A percentile compares a stretch with the other conserved stretches of the same genome.
These are phyloP conservation scores for Coniochaeta prunicola DNA, from an alignment of 2,329 filamentous ascomycete species.

Conservation along the genomic window DNA sequence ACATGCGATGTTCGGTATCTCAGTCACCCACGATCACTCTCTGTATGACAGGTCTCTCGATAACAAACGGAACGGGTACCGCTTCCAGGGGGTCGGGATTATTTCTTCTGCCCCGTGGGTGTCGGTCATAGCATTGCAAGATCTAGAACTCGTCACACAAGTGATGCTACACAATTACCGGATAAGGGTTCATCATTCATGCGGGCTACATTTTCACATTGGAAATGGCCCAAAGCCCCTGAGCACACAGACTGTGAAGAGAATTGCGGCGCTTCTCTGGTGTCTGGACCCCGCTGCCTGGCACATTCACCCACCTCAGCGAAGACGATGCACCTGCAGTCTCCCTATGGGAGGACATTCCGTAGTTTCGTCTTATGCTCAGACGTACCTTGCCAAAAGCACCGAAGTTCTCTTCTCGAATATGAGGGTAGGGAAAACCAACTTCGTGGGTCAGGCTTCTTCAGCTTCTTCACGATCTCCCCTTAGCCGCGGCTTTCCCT, in stretches of 20 bases:
- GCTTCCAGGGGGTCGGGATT: not conserved
- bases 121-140: not conserved
- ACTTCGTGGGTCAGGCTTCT: not conserved
- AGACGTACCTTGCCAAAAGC: too few species aligned
- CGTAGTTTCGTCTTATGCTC: constrained; percentile 11
- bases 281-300: constrained; percentile 8
- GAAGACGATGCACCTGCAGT: not conserved
- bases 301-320: constrained; percentile 10
- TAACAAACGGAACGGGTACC: not conserved
- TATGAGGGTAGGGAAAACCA: constrained; percentile 8
- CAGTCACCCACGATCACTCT: not conserved
- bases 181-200: not conserved
- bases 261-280: constrained; percentile 11
- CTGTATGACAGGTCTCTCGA: not conserved
- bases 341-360: constrained; percentile 9
- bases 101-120: not conserved
- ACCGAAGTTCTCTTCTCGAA: constrained; percentile 11
- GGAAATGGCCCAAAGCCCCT: not conserved
- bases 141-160: not conserved
- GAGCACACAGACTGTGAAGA: constrained; percentile 3
- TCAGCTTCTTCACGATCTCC: not conserved
- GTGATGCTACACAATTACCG: not conserved
- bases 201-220: not conserved
- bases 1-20: not conserved
- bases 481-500: not conserved